Base-by-base conservation (phyloP, 2,329 filamentous ascomycete species). In the Trichothecium roseum region DNA sequence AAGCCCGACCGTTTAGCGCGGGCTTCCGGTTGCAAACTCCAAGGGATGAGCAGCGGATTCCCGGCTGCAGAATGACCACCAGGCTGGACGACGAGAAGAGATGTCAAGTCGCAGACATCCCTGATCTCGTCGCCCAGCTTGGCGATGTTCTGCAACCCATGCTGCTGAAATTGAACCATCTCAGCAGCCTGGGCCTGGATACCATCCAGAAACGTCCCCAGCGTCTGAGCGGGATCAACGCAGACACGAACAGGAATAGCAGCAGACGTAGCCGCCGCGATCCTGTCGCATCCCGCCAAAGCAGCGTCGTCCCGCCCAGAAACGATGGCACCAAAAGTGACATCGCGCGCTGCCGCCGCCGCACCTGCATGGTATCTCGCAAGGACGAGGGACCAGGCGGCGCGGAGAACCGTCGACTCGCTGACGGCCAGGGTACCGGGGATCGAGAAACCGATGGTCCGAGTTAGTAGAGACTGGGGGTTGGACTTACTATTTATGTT, bases 321-420 rank as follows among this genome's bases (percentile, higher is more conserved):
- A 3, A 51, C 28, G 0, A 42, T 43, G 2, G 37, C 26, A 2
- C 52, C 53, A 34, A 53, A 56, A 3, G 46, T 32, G 1, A 53
- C 35, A 12, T 48, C 45, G 8, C 40, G 33, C 5, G 41, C n/a
- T n/a, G n/a, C n/a, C n/a, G n/a, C n/a, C n/a, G n/a, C n/a, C n/a
- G n/a, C n/a, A n/a, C n/a, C n/a, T 38, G 3, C 42, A 14, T 44
- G 43, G 17, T 49, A 42, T 1, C 37, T 34, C 4, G 42, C 32
- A 3, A 46, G 32, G 10, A 38, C 27, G 6, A 38, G 12, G 5
- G 36, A 31, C 36, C 36, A 38, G 14, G 36, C 36, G 9, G 36
- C 36, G 7, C 36, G 30, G 10, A 38, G 26, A 10, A 33, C 18
- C 13, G 29, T 16, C 8, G 35, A 30, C 17, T 32, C 27, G 7